Conservation (phyloP, 371 early-diverging fungal species). For the Mortierella polycephala region DNA sequence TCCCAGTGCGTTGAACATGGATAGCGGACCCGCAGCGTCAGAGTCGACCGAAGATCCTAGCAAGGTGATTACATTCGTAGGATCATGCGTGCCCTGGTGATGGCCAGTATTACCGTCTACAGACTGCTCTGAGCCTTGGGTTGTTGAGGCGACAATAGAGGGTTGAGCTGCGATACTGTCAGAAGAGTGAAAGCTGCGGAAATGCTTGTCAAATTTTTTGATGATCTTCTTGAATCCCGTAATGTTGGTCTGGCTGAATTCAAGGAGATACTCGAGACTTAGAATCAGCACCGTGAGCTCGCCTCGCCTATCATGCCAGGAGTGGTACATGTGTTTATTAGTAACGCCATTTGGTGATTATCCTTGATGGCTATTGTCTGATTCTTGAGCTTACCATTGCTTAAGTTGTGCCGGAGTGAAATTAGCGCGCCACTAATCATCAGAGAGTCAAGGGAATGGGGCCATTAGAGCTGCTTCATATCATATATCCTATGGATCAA, state of each 20-base stretch:
- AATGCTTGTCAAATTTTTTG: conserved; percentile 70
- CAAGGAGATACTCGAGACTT: conserved; percentile 63
- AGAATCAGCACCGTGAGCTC: conserved; percentile 60
- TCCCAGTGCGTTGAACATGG: conserved; percentile 39
- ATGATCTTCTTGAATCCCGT: conserved; percentile 71
- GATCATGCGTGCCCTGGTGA: background rate
- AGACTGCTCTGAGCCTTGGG: conserved; percentile 9
- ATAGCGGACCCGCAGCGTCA: conserved; percentile 16
- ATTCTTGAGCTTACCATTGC: conserved; percentile 56
- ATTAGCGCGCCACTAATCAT: conserved; percentile 59
- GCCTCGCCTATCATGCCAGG: conserved; percentile 40
- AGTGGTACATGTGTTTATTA: no score
- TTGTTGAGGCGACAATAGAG: conserved; percentile 15
- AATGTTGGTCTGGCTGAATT: conserved; percentile 68
- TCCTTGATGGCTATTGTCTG: no score
- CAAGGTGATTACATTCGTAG: conserved; percentile 10
- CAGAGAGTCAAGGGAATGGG: background rate
- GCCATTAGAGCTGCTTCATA: background rate
- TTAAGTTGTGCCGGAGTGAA: conserved; percentile 55
- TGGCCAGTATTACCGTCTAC: background rate
- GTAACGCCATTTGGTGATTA: background rate
- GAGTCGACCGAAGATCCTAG: conserved; percentile 17
- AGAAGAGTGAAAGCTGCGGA: conserved; percentile 17
- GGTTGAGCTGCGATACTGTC: background rate
- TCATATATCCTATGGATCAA: background rate